Evolutionary conservation across 2,329 filamentous ascomycete genomes (phyloP).

Genomic region (Ceratocystis diversiconidia): DNA sequence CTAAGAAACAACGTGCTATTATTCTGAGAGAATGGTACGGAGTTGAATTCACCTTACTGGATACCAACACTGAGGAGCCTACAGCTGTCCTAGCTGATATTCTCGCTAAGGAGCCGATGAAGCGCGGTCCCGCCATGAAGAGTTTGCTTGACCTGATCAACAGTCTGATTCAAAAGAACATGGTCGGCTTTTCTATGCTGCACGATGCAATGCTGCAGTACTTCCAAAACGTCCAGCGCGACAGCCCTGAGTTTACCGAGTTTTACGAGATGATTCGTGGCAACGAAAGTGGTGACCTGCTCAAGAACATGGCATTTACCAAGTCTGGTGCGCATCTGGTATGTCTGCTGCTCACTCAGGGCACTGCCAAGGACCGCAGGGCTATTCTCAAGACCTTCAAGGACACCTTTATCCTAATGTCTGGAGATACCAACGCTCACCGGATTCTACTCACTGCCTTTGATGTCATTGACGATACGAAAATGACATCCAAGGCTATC

Average conservation of each 20-base stretch:
- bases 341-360: conserved; percentile 68
- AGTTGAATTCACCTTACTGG: conserved; percentile 75
- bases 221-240: conserved; percentile 64
- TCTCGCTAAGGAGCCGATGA: conserved; percentile 63
- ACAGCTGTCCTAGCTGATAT: conserved; percentile 60
- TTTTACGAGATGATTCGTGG: conserved; percentile 85
- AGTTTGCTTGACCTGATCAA: conserved; percentile 79
- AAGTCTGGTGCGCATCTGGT: conserved; percentile 72
- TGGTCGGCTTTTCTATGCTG: conserved; percentile 92
- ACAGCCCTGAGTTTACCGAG: conserved; percentile 68
- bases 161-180: conserved; percentile 85
- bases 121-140: conserved; percentile 74
- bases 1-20: conserved; percentile 68
- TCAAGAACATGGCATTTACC: conserved; percentile 95
- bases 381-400: conserved; percentile 79
- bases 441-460: conserved; percentile 71
- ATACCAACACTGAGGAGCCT: conserved; percentile 40
- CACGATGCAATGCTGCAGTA: conserved; percentile 98
- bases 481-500: conserved; percentile 70
- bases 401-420: conserved; percentile 74
- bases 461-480: conserved; percentile 89
- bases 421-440: conserved; percentile 64
- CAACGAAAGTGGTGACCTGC: conserved; percentile 75
- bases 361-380: conserved; percentile 84
- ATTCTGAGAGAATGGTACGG: conserved; percentile 94